Evolutionary conservation across 805 yeast genomes (phyloP).

Genomic region (Candida yuanshanica): DNA sequence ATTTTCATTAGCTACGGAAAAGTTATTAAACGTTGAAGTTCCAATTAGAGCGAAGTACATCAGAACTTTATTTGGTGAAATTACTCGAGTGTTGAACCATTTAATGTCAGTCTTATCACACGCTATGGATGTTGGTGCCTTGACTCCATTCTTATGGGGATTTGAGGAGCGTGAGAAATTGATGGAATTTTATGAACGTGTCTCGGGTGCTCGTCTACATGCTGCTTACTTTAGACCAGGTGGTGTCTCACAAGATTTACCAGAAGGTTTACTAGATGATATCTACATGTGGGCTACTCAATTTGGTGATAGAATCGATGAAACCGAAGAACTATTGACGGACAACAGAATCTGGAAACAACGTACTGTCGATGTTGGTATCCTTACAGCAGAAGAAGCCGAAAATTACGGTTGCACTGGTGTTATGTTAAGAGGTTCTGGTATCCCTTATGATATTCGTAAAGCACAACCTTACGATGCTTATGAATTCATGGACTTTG

Average conservation of each 20-base stretch:
- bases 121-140: slow-evolving; percentile 93
- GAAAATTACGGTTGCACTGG: slow-evolving; percentile 76
- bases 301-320: slow-evolving; percentile 89
- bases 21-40: slow-evolving; percentile 75
- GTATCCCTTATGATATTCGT: slow-evolving; percentile 82
- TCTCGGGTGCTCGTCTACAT: slow-evolving; percentile 85
- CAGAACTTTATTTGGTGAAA: slow-evolving; percentile 81
- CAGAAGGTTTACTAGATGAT: slow-evolving; percentile 81
- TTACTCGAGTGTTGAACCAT: slow-evolving; percentile 78
- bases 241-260: slow-evolving; percentile 85
- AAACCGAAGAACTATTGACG: slow-evolving; percentile 81
- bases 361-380: slow-evolving; percentile 77
- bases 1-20: slow-evolving; percentile 78
- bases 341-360: slow-evolving; percentile 92
- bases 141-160: slow-evolving; percentile 92
- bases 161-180: slow-evolving; percentile 90
- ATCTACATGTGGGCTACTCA: slow-evolving; percentile 96
- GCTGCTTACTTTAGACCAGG: slow-evolving; percentile 89
- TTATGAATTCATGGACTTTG: slow-evolving; percentile 79
- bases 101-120: slow-evolving; percentile 82
- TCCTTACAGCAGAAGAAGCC: slow-evolving; percentile 82
- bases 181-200: slow-evolving; percentile 90
- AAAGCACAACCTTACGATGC: slow-evolving; percentile 89
- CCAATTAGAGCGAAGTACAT: slow-evolving; percentile 82
- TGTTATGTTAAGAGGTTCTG: slow-evolving; percentile 88